Evolutionary conservation across 2,329 filamentous ascomycete genomes (phyloP).

Genomic region (Basipetospora chlamydospora): DNA sequence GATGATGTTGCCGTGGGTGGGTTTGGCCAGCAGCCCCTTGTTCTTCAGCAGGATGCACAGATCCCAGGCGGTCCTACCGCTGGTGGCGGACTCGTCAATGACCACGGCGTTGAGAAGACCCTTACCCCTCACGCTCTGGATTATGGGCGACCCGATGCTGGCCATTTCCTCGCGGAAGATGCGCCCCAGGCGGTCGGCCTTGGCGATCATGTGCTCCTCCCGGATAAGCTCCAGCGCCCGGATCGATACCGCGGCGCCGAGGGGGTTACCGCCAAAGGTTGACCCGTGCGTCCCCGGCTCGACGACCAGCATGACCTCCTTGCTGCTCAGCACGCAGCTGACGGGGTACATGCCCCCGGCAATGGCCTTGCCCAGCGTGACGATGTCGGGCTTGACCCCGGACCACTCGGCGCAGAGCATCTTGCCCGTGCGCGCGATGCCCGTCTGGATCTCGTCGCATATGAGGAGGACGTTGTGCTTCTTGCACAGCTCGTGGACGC

Average conservation of each 20-base stretch:
- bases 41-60: slow-evolving; percentile 89
- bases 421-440: slow-evolving; percentile 85
- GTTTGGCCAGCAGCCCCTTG: slow-evolving; percentile 93
- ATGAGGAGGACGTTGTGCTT: slow-evolving; percentile 93
- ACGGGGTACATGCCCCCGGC: slow-evolving; percentile 99
- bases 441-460: slow-evolving; percentile 97
- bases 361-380: slow-evolving; percentile 93
- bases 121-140: slow-evolving; percentile 76
- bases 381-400: slow-evolving; percentile 85
- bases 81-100: slow-evolving; percentile 78
- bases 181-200: slow-evolving; percentile 66
- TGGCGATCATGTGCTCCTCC: slow-evolving; percentile 77
- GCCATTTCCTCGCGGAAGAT: slow-evolving; percentile 68
- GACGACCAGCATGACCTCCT: slow-evolving; percentile 87
- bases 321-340: slow-evolving; percentile 74
- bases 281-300: slow-evolving; percentile 95
- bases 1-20: slow-evolving; percentile 97
- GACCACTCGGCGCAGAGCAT: slow-evolving; percentile 93
- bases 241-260: slow-evolving; percentile 91
- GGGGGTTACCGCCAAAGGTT: slow-evolving; percentile 94
- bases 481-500: slow-evolving; percentile 74
- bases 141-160: slow-evolving; percentile 64
- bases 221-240: slow-evolving; percentile 86
- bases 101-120: slow-evolving; percentile 91
- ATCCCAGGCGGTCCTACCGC: slow-evolving; percentile 86